Percentiles rank a stretch among this genome's conserved stretches.
Conservation (phyloP, 495 filamentous ascomycete species). For the Aspergillus bertholletiae region DNA sequence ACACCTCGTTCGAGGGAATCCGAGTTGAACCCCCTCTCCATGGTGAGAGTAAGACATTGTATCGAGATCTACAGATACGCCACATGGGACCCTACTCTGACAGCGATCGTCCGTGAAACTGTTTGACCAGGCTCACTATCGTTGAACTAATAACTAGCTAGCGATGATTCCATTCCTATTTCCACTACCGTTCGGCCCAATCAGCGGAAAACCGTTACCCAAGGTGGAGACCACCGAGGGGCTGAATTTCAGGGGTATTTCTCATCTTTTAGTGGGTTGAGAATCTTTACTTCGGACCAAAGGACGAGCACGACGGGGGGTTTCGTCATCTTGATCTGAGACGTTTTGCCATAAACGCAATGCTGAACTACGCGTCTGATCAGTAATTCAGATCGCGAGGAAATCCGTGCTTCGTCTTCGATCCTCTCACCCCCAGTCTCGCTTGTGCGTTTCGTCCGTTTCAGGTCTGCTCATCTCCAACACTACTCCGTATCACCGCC, state of each 20-base stretch:
- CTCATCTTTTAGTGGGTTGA: background rate
- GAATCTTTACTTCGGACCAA: background rate
- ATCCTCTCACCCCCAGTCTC: slow-evolving; percentile 1
- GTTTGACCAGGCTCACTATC: no score
- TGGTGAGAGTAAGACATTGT: background rate
- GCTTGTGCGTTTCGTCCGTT: slow-evolving; percentile 6
- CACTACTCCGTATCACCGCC: slow-evolving; percentile 3
- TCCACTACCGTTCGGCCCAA: background rate
- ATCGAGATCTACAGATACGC: background rate
- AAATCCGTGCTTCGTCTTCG: background rate
- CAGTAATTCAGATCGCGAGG: background rate
- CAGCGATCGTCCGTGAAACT: background rate
- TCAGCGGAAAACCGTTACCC: slow-evolving; percentile 17
- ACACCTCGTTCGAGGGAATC: background rate
- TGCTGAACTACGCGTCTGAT: background rate
- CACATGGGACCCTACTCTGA: background rate
- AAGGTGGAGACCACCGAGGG: slow-evolving; percentile 10
- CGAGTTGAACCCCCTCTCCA: background rate
- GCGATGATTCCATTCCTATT: background rate
- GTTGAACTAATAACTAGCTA: background rate
- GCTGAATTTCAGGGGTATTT: slow-evolving; percentile 5
- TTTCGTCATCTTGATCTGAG: background rate
- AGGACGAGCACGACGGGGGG: background rate
- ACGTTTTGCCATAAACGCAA: background rate
- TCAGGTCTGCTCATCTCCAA: slow-evolving; percentile 12